Percentiles rank a stretch among this genome's conserved stretches.
phyloP scores from a whole-genome alignment of 331 rosid species.

The Spiraea crenata region DNA sequence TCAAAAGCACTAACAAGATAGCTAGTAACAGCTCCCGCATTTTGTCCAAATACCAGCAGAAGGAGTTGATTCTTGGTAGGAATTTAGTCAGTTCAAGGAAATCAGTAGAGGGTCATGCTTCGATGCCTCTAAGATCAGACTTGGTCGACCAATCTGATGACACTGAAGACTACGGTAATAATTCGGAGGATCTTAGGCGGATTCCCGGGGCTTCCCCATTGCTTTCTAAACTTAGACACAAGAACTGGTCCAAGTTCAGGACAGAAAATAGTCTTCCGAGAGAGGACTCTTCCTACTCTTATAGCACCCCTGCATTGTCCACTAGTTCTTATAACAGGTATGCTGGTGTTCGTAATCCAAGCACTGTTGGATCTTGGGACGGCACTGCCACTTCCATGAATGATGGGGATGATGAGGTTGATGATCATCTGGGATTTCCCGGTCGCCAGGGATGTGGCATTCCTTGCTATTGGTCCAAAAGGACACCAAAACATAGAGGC shows the following conservation, averaged over 20 bases:
- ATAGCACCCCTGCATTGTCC: constrained; percentile 93
- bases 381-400: constrained; percentile 80
- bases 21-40: constrained; percentile 51
- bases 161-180: constrained; percentile 59
- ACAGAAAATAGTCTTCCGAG: constrained; percentile 41
- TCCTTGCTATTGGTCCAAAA: constrained; percentile 95
- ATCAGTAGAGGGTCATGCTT: constrained; percentile 42
- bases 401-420: constrained; percentile 76
- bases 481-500: constrained; percentile 67
- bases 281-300: constrained; percentile 84
- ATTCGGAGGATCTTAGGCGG: constrained; percentile 60
- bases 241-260: constrained; percentile 55
- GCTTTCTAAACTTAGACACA: constrained; percentile 60
- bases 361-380: constrained; percentile 96
- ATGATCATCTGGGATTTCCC: constrained; percentile 73
- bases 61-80: constrained; percentile 42
- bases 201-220: constrained; percentile 62
- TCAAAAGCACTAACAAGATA: constrained; percentile 36
- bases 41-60: constrained; percentile 44
- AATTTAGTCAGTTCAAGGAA: constrained; percentile 37
- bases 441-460: constrained; percentile 96
- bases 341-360: constrained; percentile 50
- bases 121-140: constrained; percentile 30
- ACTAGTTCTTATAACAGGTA: constrained; percentile 78
- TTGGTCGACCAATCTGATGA: constrained; percentile 73